Percentiles rank a stretch among this genome's conserved stretches.
Conservation (phyloP, 1,284 basidiomycete genomes). For the Apiotrichum veenhuisii region DNA sequence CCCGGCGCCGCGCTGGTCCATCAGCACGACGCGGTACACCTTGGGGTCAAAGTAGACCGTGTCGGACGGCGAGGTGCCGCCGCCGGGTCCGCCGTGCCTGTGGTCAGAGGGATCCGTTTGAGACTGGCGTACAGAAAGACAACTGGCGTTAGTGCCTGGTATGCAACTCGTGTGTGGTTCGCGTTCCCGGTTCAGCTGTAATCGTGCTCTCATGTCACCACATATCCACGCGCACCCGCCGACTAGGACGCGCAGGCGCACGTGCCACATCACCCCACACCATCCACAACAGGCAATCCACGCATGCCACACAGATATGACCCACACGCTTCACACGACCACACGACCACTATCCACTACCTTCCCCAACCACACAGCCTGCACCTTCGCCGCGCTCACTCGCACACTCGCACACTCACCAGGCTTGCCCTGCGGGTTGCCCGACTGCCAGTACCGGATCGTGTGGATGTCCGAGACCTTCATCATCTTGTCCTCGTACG, state of each 20-base stretch:
- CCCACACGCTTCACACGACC: background rate
- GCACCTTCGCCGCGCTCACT: too few species aligned
- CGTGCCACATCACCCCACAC: too few species aligned
- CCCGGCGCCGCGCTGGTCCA: constrained; percentile 84
- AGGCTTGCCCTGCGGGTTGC: constrained; percentile 69
- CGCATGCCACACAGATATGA: too few species aligned
- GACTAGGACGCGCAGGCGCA: too few species aligned
- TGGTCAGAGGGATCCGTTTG: background rate
- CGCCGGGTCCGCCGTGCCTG: constrained; percentile 36
- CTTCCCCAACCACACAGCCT: background rate
- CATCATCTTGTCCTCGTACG: constrained; percentile 63
- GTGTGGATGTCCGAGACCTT: constrained; percentile 72
- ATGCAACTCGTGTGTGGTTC: too few species aligned
- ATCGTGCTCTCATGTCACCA: too few species aligned
- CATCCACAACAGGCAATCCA: too few species aligned
- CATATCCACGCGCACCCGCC: too few species aligned
- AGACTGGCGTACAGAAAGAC: background rate
- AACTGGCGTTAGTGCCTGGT: background rate
- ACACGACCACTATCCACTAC: too few species aligned
- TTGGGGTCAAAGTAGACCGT: constrained; percentile 74
- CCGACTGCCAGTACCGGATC: constrained; percentile 77
- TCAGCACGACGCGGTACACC: constrained; percentile 64
- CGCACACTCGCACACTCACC: constrained; percentile 51
- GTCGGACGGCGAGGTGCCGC: constrained; percentile 53
- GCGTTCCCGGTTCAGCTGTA: too few species aligned